A percentile compares a stretch with the other conserved stretches of the same genome.
Conservation (phyloP, 345 rosid species). For the Salix brachista region DNA sequence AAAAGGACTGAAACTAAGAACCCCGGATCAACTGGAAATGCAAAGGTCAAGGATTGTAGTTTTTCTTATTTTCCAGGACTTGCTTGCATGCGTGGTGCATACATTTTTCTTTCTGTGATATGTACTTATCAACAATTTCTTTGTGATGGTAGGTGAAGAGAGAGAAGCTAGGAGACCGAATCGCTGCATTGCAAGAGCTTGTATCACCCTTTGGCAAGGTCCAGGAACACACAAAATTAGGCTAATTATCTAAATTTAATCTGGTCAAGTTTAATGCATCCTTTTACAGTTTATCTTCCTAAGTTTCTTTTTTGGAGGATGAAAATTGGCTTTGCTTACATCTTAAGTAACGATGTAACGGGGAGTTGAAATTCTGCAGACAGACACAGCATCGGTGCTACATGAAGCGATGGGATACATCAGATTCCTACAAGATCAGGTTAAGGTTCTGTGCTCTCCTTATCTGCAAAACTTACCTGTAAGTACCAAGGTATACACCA, state of each 20-base stretch:
- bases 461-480: slow-evolving; percentile 53
- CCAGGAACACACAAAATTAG: not conserved
- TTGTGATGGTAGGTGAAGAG: slow-evolving; percentile 39
- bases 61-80: not conserved
- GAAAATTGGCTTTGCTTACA: not conserved
- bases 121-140: not conserved
- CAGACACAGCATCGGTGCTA: slow-evolving; percentile 89
- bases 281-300: too few species aligned
- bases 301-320: not conserved
- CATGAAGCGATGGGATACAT: slow-evolving; percentile 98
- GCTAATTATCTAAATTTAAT: not conserved
- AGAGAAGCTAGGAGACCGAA: slow-evolving; percentile 77
- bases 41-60: slow-evolving; percentile 39
- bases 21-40: slow-evolving; percentile 34
- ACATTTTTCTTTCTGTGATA: not conserved
- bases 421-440: slow-evolving; percentile 87
- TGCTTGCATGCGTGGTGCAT: not conserved
- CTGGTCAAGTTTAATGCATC: not conserved
- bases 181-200: slow-evolving; percentile 70
- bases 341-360: not conserved
- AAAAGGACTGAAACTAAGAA: slow-evolving; percentile 50
- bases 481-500: slow-evolving; percentile 12
- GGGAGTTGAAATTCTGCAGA: slow-evolving; percentile 43
- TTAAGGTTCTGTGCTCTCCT: slow-evolving; percentile 81
- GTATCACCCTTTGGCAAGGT: slow-evolving; percentile 98